Evolutionary conservation across 2,329 filamentous ascomycete genomes (phyloP).

Genomic region (Ophiostoma sp.): DNA sequence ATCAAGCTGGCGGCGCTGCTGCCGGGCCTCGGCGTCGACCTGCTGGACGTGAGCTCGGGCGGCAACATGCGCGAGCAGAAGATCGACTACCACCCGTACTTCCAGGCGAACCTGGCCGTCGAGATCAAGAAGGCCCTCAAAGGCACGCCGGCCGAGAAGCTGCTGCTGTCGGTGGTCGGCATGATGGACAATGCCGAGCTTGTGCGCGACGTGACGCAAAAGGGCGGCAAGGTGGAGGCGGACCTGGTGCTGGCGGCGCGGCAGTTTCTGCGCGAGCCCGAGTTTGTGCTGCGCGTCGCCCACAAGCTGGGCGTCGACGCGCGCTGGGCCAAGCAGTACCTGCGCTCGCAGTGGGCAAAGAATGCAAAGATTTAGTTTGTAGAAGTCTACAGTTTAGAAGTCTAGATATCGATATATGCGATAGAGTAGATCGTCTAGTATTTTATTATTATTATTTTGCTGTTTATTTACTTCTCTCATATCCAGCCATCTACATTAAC

Average conservation of each 20-base stretch:
- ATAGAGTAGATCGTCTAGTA: background rate
- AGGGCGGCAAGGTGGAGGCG: slow-evolving; percentile 41
- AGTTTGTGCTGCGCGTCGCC: slow-evolving; percentile 68
- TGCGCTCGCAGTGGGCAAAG: slow-evolving; percentile 33
- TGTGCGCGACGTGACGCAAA: slow-evolving; percentile 56
- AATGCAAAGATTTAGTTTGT: slow-evolving; percentile 20
- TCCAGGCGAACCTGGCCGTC: slow-evolving; percentile 69
- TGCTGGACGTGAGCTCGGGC: slow-evolving; percentile 75
- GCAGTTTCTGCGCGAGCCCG: slow-evolving; percentile 76
- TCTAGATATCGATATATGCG: background rate
- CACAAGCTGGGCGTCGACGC: slow-evolving; percentile 66
- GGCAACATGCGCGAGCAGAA: slow-evolving; percentile 62
- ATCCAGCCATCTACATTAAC: no score
- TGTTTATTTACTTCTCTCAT: background rate
- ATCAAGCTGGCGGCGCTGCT: slow-evolving; percentile 64
- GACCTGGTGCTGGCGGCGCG: slow-evolving; percentile 71
- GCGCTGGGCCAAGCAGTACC: slow-evolving; percentile 65
- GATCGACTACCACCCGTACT: slow-evolving; percentile 57
- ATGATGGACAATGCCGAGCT: slow-evolving; percentile 63
- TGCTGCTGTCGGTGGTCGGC: slow-evolving; percentile 72
- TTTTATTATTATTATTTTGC: background rate
- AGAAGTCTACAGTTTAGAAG: background rate
- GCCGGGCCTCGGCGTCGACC: slow-evolving; percentile 68
- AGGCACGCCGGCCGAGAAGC: slow-evolving; percentile 40
- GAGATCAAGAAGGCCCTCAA: slow-evolving; percentile 62